Base-by-base conservation (phyloP, 768 basidiomycete species). In the Termitomyces sp. region DNA sequence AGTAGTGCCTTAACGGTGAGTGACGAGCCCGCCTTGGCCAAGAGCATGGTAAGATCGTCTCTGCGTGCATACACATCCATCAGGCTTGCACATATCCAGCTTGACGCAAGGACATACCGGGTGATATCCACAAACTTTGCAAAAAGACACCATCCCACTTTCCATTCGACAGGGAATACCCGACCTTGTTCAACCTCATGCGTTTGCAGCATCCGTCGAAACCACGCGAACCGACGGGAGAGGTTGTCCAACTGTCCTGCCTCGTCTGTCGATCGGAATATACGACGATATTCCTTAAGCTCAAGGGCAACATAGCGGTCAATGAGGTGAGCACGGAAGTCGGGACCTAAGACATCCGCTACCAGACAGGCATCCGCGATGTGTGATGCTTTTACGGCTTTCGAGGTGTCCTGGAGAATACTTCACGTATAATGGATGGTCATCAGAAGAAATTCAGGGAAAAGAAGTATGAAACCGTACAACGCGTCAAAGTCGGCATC, bases 221-320 rank as follows among this genome's bases (percentile, higher is more conserved):
- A 98, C 95, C 95, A 99, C 4, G 95, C 93, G 65, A 93, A 98
- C 44, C 97, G 84, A 16, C 97, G 79, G 0, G 93, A 85, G 6
- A 97, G 80, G 63, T 99, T 99, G 75, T 99, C 97, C 48, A 99
- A 78, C 66, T 97, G 93, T 4, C 96, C 97, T 2, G 97, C 94
- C 72, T 98, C 97, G 62, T 97, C 95, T 6, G 87, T 87, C 7
- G 91, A 84, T 51, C 91, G 86, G 75, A 99, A 98, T 68, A 99
- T 95, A 22, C 95, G 88, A 12, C 95, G 87, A 69, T 98, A 99
- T 69, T 98, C 97, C 69, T 93, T 93, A 27, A 99, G 80, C 65
- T 97, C 93, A 16, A 95, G 80, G 11, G 89, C 84, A 22, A 93
- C 87, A 66, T 97, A 97, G 54, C 94, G 88, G 54, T 95, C 92